Conservation (phyloP, 2,329 filamentous ascomycete species). For the Plectosphaerella sp. region DNA sequence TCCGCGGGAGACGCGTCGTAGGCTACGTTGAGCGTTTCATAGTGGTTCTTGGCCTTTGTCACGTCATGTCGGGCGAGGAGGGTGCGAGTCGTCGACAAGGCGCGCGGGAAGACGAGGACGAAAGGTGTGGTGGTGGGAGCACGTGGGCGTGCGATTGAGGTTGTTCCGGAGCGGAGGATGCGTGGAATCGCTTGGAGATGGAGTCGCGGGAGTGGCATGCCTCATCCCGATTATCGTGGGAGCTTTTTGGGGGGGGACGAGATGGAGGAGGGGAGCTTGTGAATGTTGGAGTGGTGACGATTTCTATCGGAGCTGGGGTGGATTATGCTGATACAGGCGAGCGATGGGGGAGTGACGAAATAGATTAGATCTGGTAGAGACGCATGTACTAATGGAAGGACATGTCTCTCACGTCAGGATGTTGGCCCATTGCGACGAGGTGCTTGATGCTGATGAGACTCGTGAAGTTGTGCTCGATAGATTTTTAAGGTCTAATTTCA, state of each 20-base stretch:
- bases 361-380: too few relatives aligned
- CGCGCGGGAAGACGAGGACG: conserved; percentile 1
- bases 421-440: too few relatives aligned
- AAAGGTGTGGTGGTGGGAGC: background rate
- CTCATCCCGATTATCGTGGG: conserved; percentile 46
- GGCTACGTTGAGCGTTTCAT: conserved; percentile 74
- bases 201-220: conserved; percentile 51
- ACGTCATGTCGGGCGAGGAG: conserved; percentile 19
- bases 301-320: too few relatives aligned
- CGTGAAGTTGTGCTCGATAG: too few relatives aligned
- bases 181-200: conserved; percentile 20
- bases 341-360: too few relatives aligned
- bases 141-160: conserved; percentile 1
- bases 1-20: conserved; percentile 66
- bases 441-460: too few relatives aligned
- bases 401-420: too few relatives aligned
- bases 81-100: conserved; percentile 18
- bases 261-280: background rate
- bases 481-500: too few relatives aligned
- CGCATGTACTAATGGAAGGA: too few relatives aligned
- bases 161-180: conserved; percentile 11
- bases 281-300: too few relatives aligned
- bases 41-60: conserved; percentile 58
- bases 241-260: background rate
- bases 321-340: too few relatives aligned